Conservation (phyloP, 371 early-diverging fungal species). For the Synchytrium microbalum region DNA sequence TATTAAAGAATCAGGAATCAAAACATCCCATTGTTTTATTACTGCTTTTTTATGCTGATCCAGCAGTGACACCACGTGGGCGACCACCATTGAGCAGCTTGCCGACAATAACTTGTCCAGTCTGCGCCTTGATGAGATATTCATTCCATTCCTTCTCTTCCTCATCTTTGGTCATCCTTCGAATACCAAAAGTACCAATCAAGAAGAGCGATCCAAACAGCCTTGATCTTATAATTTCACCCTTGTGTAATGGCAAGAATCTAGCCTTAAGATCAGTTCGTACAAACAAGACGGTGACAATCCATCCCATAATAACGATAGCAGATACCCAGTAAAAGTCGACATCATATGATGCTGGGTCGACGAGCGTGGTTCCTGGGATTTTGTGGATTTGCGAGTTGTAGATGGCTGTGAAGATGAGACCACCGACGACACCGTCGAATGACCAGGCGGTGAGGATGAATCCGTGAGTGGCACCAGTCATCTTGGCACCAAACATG, state of each 20-base stretch:
- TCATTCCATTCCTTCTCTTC: not conserved
- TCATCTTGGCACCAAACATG: constrained; percentile 58
- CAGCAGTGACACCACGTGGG: constrained; percentile 8
- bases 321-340: constrained; percentile 49
- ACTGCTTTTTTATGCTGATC: not conserved
- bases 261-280: constrained; percentile 47
- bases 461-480: constrained; percentile 45
- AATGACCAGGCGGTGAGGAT: constrained; percentile 15
- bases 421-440: constrained; percentile 20
- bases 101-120: not conserved
- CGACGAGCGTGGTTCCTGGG: not conserved
- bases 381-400: constrained; percentile 17
- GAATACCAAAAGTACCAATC: not conserved
- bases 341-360: not conserved
- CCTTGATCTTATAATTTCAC: not conserved
- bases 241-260: not conserved
- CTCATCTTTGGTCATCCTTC: not conserved
- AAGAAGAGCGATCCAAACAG: not conserved
- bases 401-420: constrained; percentile 52
- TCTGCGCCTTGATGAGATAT: not conserved
- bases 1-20: no score
- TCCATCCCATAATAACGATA: constrained; percentile 36
- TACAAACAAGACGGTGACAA: constrained; percentile 41
- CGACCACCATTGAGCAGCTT: not conserved
- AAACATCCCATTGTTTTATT: no score